Conservation (phyloP, 257 asterid species). For the Solanum clarkiae region DNA sequence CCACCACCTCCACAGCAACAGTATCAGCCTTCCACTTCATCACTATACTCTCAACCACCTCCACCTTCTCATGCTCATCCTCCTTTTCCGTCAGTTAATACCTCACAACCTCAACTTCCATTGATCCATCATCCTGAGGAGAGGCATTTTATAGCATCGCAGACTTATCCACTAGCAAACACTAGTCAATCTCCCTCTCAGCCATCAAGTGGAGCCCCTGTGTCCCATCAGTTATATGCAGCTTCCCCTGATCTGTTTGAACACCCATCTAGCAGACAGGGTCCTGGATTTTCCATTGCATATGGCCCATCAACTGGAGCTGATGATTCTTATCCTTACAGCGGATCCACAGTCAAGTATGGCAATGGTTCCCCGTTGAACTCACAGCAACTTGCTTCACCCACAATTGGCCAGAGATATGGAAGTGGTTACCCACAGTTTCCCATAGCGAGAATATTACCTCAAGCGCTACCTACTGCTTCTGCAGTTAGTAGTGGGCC, state of each 20-base stretch:
- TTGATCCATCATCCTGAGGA: conserved; percentile 64
- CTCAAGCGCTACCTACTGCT: conserved; percentile 82
- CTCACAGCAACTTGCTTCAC: conserved; percentile 34
- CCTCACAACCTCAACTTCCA: conserved; percentile 40
- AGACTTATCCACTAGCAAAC: conserved; percentile 36
- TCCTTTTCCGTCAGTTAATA: conserved; percentile 23
- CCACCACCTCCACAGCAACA: conserved; percentile 25
- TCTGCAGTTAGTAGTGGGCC: conserved; percentile 50
- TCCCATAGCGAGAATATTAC: conserved; percentile 76
- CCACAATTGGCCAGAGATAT: conserved; percentile 37
- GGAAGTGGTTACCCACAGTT: conserved; percentile 72
- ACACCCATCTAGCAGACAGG: conserved; percentile 49
- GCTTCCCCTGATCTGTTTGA: conserved; percentile 46
- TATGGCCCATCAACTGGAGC: conserved; percentile 49
- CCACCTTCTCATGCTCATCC: conserved; percentile 33
- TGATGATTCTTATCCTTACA: conserved; percentile 52
- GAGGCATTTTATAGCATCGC: conserved; percentile 36
- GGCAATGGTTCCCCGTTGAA: conserved; percentile 49
- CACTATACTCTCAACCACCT: conserved; percentile 44
- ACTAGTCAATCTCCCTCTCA: conserved; percentile 29
- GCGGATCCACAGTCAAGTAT: conserved; percentile 41
- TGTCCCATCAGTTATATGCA: conserved; percentile 51
- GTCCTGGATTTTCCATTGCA: conserved; percentile 50
- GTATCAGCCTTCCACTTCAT: conserved; percentile 36
- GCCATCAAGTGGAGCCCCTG: conserved; percentile 36